Conservation (phyloP, 73 alveolate genomes). For the Breviolum minutum region DNA sequence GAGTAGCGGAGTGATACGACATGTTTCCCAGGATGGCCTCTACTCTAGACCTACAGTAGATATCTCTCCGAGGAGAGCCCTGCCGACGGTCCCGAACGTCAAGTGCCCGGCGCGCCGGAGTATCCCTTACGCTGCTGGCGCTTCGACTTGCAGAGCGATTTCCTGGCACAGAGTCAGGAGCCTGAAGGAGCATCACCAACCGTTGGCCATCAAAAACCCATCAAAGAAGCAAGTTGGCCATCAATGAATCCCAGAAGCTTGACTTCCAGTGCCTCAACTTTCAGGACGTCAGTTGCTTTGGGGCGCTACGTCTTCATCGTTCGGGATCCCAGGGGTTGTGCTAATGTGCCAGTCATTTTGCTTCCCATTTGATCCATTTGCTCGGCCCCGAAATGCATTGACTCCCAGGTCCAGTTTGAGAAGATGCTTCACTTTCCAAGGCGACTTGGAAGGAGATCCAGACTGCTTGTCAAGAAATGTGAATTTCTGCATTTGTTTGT, state of each 20-base stretch:
- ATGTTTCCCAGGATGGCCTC: background rate
- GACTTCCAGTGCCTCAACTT: background rate
- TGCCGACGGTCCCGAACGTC: slow-evolving; percentile 54
- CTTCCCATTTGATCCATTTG: no score
- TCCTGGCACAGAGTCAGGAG: slow-evolving; percentile 28
- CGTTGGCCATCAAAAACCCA: background rate
- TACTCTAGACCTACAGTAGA: background rate
- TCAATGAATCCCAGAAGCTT: background rate
- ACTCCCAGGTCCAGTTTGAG: background rate
- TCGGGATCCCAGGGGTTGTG: no score
- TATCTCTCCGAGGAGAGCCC: slow-evolving; percentile 29
- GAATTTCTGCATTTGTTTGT: background rate
- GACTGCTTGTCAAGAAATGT: background rate
- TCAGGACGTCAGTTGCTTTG: slow-evolving; percentile 51
- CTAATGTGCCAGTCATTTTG: no score
- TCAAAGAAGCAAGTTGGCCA: background rate
- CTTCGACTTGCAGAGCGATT: slow-evolving; percentile 31
- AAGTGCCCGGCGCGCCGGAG: background rate
- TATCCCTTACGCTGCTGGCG: slow-evolving; percentile 45
- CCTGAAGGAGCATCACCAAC: slow-evolving; percentile 10
- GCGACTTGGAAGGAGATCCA: slow-evolving; percentile 10
- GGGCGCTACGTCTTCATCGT: slow-evolving; percentile 14
- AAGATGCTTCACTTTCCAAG: slow-evolving; percentile 14
- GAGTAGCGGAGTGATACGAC: background rate
- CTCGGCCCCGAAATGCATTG: background rate